Evolutionary conservation across 2,329 filamentous ascomycete genomes (phyloP).

Genomic region (Aspergillus quadricinctus): DNA sequence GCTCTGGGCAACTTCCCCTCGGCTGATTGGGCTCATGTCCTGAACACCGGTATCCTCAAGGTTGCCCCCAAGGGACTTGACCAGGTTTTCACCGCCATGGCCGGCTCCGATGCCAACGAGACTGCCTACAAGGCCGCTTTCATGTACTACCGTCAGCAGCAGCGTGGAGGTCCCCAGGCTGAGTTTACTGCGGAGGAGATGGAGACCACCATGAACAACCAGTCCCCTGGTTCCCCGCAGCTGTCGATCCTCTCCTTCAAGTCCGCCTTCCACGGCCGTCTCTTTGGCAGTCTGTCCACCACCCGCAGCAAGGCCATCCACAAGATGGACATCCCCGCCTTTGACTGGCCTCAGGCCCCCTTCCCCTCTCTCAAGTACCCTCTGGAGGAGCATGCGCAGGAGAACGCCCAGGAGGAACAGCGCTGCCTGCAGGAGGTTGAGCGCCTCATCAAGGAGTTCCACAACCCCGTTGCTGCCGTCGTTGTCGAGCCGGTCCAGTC

Average conservation of each 20-base stretch:
- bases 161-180: conserved; percentile 71
- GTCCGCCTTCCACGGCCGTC: conserved; percentile 81
- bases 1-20: conserved; percentile 89
- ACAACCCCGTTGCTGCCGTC: conserved; percentile 73
- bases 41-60: conserved; percentile 74
- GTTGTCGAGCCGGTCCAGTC: conserved; percentile 89
- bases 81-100: conserved; percentile 87
- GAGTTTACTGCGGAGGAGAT: conserved; percentile 79
- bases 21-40: conserved; percentile 73
- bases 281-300: conserved; percentile 82
- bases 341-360: conserved; percentile 88
- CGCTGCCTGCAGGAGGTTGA: conserved; percentile 80
- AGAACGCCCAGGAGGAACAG: conserved; percentile 78
- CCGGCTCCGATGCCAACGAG: conserved; percentile 90
- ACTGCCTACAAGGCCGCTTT: conserved; percentile 93
- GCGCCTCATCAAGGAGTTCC: conserved; percentile 72
- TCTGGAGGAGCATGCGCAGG: conserved; percentile 69
- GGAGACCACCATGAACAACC: conserved; percentile 71
- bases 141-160: conserved; percentile 79
- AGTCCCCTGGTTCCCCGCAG: conserved; percentile 70
- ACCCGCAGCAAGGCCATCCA: conserved; percentile 91
- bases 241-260: conserved; percentile 87
- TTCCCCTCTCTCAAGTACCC: conserved; percentile 87
- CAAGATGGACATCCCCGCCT: conserved; percentile 90
- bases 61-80: conserved; percentile 78